Conservation (phyloP, 2,329 filamentous ascomycete genomes). For the Didymella segeticola region DNA sequence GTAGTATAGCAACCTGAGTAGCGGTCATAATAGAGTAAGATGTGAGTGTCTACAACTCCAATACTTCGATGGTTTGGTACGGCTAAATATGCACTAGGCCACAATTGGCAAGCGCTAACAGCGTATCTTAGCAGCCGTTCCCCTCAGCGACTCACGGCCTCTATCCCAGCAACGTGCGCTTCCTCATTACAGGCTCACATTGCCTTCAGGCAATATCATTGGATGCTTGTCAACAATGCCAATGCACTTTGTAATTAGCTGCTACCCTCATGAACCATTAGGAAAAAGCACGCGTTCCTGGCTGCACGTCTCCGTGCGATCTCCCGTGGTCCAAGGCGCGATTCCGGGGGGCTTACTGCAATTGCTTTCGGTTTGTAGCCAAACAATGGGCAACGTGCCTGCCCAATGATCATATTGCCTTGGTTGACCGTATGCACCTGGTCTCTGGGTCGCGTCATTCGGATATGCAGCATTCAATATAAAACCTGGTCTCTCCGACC, state of each 20-base stretch:
- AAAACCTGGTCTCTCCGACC: not conserved
- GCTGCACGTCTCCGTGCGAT: conserved; percentile 11
- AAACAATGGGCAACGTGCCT: conserved; percentile 28
- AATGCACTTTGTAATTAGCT: not conserved
- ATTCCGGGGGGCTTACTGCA: conserved; percentile 4
- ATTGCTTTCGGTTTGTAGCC: conserved; percentile 13
- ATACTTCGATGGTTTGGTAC: too few relatives aligned
- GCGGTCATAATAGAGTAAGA: too few relatives aligned
- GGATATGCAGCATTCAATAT: conserved; percentile 18
- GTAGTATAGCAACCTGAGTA: too few relatives aligned
- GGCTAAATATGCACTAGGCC: conserved; percentile 14
- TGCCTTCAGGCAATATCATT: conserved; percentile 9
- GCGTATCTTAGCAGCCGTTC: conserved; percentile 1
- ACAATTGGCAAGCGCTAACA: conserved; percentile 16
- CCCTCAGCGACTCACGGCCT: conserved; percentile 25
- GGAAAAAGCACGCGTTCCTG: conserved; percentile 21
- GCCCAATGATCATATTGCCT: not conserved
- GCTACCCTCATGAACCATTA: conserved; percentile 4
- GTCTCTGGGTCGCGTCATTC: conserved; percentile 17
- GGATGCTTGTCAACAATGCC: not conserved
- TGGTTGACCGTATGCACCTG: conserved; percentile 10
- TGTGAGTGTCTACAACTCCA: too few relatives aligned
- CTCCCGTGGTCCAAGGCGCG: conserved; percentile 7
- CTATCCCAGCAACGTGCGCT: conserved; percentile 24
- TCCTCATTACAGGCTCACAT: not conserved